Evolutionary conservation across 1,284 basidiomycete species (phyloP), one percentile per base, ranked within the genome.

Genomic region (Fomitopsis palustris): DNA sequence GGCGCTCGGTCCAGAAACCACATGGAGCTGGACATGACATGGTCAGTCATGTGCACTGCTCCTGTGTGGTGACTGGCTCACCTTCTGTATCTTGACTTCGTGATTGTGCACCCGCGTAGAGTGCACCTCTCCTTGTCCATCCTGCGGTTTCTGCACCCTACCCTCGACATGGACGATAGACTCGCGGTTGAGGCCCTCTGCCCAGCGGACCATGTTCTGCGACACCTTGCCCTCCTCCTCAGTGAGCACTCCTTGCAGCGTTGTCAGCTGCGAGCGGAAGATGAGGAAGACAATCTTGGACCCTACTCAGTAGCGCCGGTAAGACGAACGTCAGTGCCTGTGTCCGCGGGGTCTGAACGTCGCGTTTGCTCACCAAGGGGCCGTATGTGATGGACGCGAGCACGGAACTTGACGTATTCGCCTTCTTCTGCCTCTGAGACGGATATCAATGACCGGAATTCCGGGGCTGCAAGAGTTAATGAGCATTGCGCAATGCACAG

Each of bases 171-270:
- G 75, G 1, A 89, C 86, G 61, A 90, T 82, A 12, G 81, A 79
- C 72, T 90, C 87, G 43, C 79, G 70, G 23, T 81, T 75, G 53
- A 89, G 76, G 17, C 76, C 70, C 49, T 81, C 79, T 10, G 82
- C 80, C 78, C 81, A 89, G 66, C 85, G 85, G 60, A 87, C 77
- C 87, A 90, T 89, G 67, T 86, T 84, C 69, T 85, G 83, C 45
- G 86, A 88, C 7, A 90, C 79, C 17, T 55, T 42, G 9, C 79
- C 77, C 60, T 82, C 78, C 54, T 82, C 79, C 63, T 84, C 79
- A 47, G 82, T 77, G 14, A 89, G 72, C 17, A 89, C 77, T 57
- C 84, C 86, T 69, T 90, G 87, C 19, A 89, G 77, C 1, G 86
- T 88, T 56, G 80, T 73, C 41, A 80, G 75, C 68, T 83, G 82